These are phyloP conservation scores for Ustilago cynodontis DNA, from an alignment of 1,284 basidiomycete genomes.

Conservation along the genomic window DNA sequence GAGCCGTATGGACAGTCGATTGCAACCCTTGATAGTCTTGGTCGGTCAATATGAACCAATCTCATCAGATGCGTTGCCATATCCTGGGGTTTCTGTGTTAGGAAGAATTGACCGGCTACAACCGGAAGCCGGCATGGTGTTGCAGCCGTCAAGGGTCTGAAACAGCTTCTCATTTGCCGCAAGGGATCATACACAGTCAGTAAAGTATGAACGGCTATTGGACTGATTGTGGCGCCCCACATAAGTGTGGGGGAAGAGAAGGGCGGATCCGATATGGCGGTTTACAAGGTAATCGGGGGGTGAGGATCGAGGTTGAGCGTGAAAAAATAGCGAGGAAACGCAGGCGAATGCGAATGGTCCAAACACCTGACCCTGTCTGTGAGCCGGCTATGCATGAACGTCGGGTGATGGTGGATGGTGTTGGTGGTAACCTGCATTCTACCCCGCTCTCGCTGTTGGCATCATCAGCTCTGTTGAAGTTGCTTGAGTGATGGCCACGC, in stretches of 20 bases:
- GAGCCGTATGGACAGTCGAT: no score
- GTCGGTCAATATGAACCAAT: no score
- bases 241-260: background rate
- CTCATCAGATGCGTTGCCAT: no score
- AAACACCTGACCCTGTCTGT: no score
- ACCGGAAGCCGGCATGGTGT: background rate
- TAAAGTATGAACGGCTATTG: background rate
- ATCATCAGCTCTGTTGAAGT: no score
- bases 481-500: no score
- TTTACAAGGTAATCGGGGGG: background rate
- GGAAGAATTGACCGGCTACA: background rate
- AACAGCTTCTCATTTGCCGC: no score
- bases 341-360: background rate
- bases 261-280: constrained; percentile 5
- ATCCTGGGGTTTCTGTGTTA: background rate
- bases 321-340: constrained; percentile 2
- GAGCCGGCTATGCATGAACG: background rate
- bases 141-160: no score
- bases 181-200: no score
- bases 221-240: background rate
- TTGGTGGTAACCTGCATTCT: background rate
- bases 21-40: no score
- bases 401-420: background rate
- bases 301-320: background rate
- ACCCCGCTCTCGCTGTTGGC: background rate